Base-by-base conservation (phyloP, 2,329 filamentous ascomycete species). In the Pseudofabraea citricarpa region DNA sequence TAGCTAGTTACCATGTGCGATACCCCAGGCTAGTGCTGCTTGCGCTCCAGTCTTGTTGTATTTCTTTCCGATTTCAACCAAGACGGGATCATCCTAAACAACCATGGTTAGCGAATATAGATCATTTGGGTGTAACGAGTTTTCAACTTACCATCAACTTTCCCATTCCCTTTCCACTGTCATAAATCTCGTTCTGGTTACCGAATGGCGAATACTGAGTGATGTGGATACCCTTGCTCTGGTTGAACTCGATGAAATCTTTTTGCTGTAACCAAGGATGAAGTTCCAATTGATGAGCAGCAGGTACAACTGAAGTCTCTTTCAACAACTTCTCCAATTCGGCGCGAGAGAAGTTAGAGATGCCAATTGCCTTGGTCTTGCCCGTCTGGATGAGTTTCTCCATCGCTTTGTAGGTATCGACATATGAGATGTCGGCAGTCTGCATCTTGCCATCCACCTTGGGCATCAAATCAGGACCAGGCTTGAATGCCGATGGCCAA, bases 141-240 rank as follows among this genome's bases (percentile, higher is more conserved):
- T n/a, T n/a, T 4, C 16, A 22, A 36, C 46, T 48, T 46, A 56
- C 58, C 44, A 59, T 61, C 36, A 58, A 42, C 43, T 59, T 58
- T 48, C 65, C 65, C 49, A 78, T 69, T 43, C 73, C 75, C 66
- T 81, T 77, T 45, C 77, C 77, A 5, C 73, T 75, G 46, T 67
- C 74, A 39, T 78, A 78, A 10, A 81, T 75, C 60, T 80, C 76
- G 64, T 81, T 80, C 62, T 81, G 77, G 22, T 75, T 79, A 41
- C 79, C 81, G 21, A 75, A 66, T 0, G 72, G 73, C 15, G 71
- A 75, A 53, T 71, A 71, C 2, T 67, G 65, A 35, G 66, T 65
- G 29, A 69, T 64, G 35, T 64, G 62, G 41, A 75, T 67, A 13
- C 66, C 66, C 40, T 68, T 64, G 16, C 66, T 57, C 41, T 61